Evolutionary conservation across 2,329 filamentous ascomycete genomes (phyloP).

Genomic region (Hypoxylon sp.): DNA sequence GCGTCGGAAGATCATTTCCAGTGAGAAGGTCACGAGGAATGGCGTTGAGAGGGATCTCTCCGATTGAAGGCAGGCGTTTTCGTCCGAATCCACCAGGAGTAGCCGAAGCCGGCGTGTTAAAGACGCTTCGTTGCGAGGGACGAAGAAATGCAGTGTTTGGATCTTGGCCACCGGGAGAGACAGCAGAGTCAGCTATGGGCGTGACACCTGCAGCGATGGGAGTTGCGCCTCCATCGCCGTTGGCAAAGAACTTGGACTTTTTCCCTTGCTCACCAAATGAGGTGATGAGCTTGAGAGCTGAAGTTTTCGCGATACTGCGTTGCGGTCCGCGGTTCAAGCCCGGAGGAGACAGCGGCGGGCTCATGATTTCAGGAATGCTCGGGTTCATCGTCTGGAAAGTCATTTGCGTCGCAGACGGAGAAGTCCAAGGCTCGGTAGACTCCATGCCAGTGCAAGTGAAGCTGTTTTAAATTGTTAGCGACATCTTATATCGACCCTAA

Average conservation of each 20-base stretch:
- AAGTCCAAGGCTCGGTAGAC: constrained; percentile 87
- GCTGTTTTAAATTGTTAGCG: constrained; percentile 53
- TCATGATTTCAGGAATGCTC: constrained; percentile 71
- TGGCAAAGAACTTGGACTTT: constrained; percentile 73
- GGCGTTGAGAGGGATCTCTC: constrained; percentile 67
- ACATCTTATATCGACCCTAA: neutral
- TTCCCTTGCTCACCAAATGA: constrained; percentile 76
- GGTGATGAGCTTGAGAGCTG: constrained; percentile 90
- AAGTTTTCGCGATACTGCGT: constrained; percentile 78
- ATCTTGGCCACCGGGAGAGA: constrained; percentile 76
- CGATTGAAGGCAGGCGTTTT: constrained; percentile 80
- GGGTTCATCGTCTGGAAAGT: constrained; percentile 66
- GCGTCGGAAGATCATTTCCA: constrained; percentile 45
- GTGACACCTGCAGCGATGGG: constrained; percentile 87
- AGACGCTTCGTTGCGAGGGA: constrained; percentile 74
- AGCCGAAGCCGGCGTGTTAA: constrained; percentile 76
- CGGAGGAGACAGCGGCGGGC: constrained; percentile 80
- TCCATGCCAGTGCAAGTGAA: constrained; percentile 92
- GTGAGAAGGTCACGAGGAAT: constrained; percentile 49
- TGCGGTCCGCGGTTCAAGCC: constrained; percentile 69
- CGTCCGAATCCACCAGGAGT: constrained; percentile 71
- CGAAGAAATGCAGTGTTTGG: constrained; percentile 75
- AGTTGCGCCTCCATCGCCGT: constrained; percentile 71
- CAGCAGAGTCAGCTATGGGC: constrained; percentile 83
- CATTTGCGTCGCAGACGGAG: constrained; percentile 77